These are phyloP conservation scores for Nectriaceae sp. DNA, from an alignment of 2,329 filamentous ascomycete species.

Conservation along the genomic window DNA sequence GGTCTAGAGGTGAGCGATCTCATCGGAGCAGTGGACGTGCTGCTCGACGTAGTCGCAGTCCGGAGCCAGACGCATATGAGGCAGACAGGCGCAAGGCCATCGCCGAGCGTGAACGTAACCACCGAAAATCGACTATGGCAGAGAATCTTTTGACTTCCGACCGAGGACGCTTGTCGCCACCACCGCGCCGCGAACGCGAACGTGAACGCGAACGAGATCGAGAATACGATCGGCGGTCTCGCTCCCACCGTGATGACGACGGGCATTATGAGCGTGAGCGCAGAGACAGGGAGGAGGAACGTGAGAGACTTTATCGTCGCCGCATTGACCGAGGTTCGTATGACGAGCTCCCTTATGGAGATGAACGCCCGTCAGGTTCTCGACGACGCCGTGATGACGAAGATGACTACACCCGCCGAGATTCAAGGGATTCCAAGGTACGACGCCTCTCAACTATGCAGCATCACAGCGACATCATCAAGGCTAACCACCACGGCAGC, in stretches of 20 bases:
- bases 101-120: conserved; percentile 90
- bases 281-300: conserved; percentile 84
- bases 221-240: conserved; percentile 52
- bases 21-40: conserved; percentile 59
- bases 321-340: conserved; percentile 74
- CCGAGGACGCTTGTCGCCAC: conserved; percentile 46
- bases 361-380: conserved; percentile 64
- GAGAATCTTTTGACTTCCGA: conserved; percentile 59
- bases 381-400: conserved; percentile 81
- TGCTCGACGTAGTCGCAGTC: conserved; percentile 74
- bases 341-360: conserved; percentile 90
- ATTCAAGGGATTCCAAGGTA: conserved; percentile 70
- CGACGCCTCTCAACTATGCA: conserved; percentile 10
- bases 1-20: conserved; percentile 62
- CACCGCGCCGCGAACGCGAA: conserved; percentile 44
- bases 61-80: conserved; percentile 93
- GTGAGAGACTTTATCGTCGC: conserved; percentile 84
- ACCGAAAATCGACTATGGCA: conserved; percentile 77
- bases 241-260: conserved; percentile 61
- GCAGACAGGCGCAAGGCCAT: conserved; percentile 92
- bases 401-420: conserved; percentile 64
- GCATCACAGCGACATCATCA: too few species aligned
- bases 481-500: conserved; percentile 45
- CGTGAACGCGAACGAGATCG: conserved; percentile 45
- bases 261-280: conserved; percentile 83